Conservation (phyloP, 495 filamentous ascomycete genomes). For the Sordaria brevicollis region DNA sequence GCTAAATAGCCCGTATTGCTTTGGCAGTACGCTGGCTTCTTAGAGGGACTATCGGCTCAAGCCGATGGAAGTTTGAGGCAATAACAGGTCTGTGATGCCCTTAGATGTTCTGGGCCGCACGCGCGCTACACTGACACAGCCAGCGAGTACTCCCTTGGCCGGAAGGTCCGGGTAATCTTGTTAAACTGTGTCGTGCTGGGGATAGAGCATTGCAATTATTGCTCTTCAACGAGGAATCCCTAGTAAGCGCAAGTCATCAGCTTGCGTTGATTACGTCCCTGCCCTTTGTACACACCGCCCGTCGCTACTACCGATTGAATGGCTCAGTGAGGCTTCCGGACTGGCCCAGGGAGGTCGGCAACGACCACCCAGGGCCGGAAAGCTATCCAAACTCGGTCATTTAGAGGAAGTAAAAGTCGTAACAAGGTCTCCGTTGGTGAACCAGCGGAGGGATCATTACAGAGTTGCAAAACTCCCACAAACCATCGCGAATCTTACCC, state of each 20-base stretch:
- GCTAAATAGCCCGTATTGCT: constrained; percentile 60
- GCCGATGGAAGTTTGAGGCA: constrained; percentile 61
- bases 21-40: constrained; percentile 57
- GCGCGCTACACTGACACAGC: constrained; percentile 63
- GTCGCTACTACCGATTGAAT: constrained; percentile 24
- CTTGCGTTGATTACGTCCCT: constrained; percentile 67
- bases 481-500: no score
- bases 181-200: constrained; percentile 69
- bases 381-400: no score
- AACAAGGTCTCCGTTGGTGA: no score
- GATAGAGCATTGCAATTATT: constrained; percentile 76
- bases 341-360: no score
- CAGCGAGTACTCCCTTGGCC: constrained; percentile 60
- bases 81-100: constrained; percentile 64
- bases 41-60: constrained; percentile 62
- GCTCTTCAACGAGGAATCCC: constrained; percentile 72
- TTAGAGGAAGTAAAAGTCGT: no score
- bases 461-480: no score
- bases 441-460: no score
- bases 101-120: constrained; percentile 66
- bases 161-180: constrained; percentile 69
- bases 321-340: no score
- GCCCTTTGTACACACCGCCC: constrained; percentile 65
- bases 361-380: no score
- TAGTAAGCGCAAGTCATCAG: constrained; percentile 65